These are phyloP conservation scores for Tritrichomonas musculus DNA, from an alignment of 208 protist genomes.

Conservation along the genomic window DNA sequence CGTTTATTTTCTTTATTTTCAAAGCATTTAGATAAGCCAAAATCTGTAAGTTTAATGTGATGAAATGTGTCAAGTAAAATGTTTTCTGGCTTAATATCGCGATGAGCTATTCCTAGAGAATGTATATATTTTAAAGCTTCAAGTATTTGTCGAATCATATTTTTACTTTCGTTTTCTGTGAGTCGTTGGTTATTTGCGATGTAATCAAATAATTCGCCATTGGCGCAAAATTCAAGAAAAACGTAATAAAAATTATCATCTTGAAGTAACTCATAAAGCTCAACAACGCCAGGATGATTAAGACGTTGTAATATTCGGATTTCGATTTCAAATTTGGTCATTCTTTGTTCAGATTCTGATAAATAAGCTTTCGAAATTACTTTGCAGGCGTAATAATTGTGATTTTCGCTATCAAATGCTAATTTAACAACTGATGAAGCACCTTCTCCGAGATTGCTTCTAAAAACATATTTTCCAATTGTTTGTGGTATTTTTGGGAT, in stretches of 20 bases:
- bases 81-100: too few species aligned
- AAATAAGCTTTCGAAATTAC: neutral
- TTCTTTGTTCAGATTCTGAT: neutral
- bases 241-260: too few species aligned
- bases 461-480: neutral
- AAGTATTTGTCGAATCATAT: too few species aligned
- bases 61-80: too few species aligned
- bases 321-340: constrained; percentile 23
- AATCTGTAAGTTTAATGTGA: too few species aligned
- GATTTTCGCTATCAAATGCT: neutral
- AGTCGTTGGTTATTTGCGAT: neutral
- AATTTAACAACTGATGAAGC: neutral
- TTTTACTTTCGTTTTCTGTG: neutral
- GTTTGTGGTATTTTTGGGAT: too few species aligned
- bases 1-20: too few species aligned
- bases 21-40: too few species aligned
- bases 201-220: neutral
- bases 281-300: neutral
- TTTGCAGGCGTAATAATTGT: constrained; percentile 18
- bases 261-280: constrained; percentile 4
- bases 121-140: too few species aligned
- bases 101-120: too few species aligned
- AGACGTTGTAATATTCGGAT: neutral
- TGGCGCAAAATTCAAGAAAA: neutral
- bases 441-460: neutral